Evolutionary conservation across 2,329 filamentous ascomycete genomes (phyloP), one percentile per base, ranked within the genome.

Genomic region (Nemania diffusa): DNA sequence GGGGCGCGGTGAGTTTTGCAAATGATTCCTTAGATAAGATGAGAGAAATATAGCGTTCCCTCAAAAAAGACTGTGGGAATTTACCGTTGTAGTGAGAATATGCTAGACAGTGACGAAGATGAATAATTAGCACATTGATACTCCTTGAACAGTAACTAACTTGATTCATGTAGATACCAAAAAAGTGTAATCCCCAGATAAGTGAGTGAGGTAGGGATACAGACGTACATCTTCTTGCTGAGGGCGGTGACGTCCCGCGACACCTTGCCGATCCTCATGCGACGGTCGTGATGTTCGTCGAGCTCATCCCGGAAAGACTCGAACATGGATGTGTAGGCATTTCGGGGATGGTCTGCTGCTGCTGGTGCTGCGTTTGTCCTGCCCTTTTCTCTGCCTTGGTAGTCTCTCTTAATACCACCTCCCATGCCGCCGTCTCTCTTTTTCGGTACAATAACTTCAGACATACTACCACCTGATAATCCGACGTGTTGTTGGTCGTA

Each of bases 271-370:
- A 97, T 89, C 60, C 91, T 88, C 82, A 97, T 94, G 64, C 94
- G 88, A 17, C 96, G 90, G 80, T 98, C 96, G 79, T 99, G 93
- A 78, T 98, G 95, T 80, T 96, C 89, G 76, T 99, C 96, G 29
- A 99, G 85, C 80, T 97, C 94, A 75, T 91, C 86, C 58, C 94
- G 91, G 78, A 98, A 97, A 7, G 79, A 82, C 79, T 93, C 91
- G 78, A 99, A 99, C 86, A 98, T 94, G 71, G 90, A 80, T 69
- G 89, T 88, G 76, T 88, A 90, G 15, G 81, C 81, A 64, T 81
- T 83, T 65, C 78, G 77, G 5, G 82, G 79, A 22, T 74, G 75
- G 51, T 80, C 78, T 20, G 74, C 71, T 55, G 69, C 74, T 57
- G 68, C 69, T 59, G 67, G 74, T 44, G 68, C 59, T 26, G 24